Percentiles rank a stretch among this genome's conserved stretches.
phyloP scores from a whole-genome alignment of 768 basidiomycete genomes.

The Boletus bicolor region DNA sequence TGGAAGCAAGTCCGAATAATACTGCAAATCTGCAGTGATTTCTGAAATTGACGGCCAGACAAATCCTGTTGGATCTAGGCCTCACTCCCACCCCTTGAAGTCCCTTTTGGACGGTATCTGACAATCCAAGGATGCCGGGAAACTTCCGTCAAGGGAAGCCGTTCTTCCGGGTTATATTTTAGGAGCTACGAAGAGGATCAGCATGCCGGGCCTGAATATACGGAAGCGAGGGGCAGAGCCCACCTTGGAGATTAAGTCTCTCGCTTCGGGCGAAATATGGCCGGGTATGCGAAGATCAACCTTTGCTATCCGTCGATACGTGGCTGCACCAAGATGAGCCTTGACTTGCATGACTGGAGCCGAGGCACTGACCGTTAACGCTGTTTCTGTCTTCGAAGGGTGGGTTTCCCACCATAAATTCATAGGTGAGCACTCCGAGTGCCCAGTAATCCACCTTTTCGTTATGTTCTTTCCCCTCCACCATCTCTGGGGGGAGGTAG shows the following conservation, averaged over 20 bases:
- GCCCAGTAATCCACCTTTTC: slow-evolving; percentile 97
- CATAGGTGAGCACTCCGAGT: slow-evolving; percentile 92
- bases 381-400: slow-evolving; percentile 86
- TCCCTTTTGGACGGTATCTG: slow-evolving; percentile 55
- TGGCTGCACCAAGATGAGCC: slow-evolving; percentile 48
- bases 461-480: slow-evolving; percentile 85
- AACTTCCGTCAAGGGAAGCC: slow-evolving; percentile 73
- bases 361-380: slow-evolving; percentile 57
- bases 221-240: not conserved
- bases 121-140: slow-evolving; percentile 85
- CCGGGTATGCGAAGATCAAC: slow-evolving; percentile 66
- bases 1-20: not conserved
- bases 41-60: not conserved
- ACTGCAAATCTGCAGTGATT: not conserved
- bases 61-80: slow-evolving; percentile 6
- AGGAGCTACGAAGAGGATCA: slow-evolving; percentile 57
- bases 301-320: slow-evolving; percentile 83
- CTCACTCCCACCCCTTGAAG: slow-evolving; percentile 28
- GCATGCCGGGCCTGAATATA: slow-evolving; percentile 7
- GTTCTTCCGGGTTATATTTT: slow-evolving; percentile 73
- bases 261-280: slow-evolving; percentile 42
- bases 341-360: not conserved
- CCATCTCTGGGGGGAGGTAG: slow-evolving; percentile 98
- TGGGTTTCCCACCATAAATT: slow-evolving; percentile 83
- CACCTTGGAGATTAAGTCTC: slow-evolving; percentile 45